Evolutionary conservation across 2,329 filamentous ascomycete genomes (phyloP).

Genomic region (Bimuria novae-zelandiae): DNA sequence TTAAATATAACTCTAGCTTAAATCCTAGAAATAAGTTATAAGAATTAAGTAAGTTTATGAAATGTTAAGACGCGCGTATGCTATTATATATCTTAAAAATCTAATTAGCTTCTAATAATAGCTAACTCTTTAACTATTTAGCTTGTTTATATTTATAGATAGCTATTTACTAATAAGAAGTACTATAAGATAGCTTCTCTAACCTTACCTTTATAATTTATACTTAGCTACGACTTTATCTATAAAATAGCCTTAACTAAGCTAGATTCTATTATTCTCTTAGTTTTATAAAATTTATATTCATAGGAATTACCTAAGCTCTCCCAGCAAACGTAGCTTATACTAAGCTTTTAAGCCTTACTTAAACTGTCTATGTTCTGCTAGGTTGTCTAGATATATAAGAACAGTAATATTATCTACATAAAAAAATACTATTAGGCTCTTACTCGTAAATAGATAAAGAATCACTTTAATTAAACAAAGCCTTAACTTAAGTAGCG

Average conservation of each 20-base stretch:
- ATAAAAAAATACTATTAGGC: slow-evolving; percentile 18
- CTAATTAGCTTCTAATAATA: too few relatives aligned
- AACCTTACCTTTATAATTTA: too few relatives aligned
- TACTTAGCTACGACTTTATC: neutral
- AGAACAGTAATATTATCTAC: slow-evolving; percentile 8
- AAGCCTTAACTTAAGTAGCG: slow-evolving; percentile 13
- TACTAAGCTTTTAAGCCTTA: neutral
- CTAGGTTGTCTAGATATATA: neutral
- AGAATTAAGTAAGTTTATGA: too few relatives aligned
- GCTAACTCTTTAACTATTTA: too few relatives aligned
- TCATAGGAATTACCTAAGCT: neutral
- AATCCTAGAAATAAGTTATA: too few relatives aligned
- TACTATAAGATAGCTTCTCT: too few relatives aligned
- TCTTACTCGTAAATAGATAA: slow-evolving; percentile 14
- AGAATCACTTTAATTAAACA: slow-evolving; percentile 3
- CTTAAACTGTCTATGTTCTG: neutral
- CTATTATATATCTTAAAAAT: too few relatives aligned
- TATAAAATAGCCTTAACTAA: neutral
- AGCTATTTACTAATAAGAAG: too few relatives aligned
- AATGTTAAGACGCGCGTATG: too few relatives aligned
- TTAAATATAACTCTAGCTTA: too few relatives aligned
- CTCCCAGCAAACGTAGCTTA: neutral
- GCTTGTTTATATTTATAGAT: too few relatives aligned
- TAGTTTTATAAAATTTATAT: neutral
- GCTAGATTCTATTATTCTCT: neutral